Evolutionary conservation across 441 rosid species (phyloP).

Genomic region (Pelargonium fulgidum): DNA sequence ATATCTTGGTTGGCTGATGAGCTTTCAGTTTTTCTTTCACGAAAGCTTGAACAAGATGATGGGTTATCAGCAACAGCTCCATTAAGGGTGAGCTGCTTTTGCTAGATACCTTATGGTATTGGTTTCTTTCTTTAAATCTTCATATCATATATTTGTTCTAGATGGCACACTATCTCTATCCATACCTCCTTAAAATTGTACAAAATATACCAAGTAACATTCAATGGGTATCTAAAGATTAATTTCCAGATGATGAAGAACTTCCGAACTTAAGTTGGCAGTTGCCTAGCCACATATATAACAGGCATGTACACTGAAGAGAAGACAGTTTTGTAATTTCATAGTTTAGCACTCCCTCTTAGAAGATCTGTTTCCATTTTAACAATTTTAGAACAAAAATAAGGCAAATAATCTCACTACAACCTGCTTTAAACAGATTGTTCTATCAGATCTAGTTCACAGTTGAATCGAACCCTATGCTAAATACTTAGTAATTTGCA

Average conservation of each 20-base stretch:
- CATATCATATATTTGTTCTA: neutral
- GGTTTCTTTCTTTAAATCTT: slow-evolving; percentile 20
- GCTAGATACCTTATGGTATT: slow-evolving; percentile 8
- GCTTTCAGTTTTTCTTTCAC: slow-evolving; percentile 68
- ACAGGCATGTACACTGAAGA: neutral
- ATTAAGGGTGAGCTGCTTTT: slow-evolving; percentile 53
- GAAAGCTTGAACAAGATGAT: slow-evolving; percentile 70
- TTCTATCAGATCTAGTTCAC: no score
- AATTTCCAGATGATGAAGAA: no score
- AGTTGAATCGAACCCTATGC: no score
- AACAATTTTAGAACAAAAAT: neutral
- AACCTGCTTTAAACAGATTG: neutral
- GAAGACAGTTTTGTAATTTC: neutral
- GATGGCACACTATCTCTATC: neutral
- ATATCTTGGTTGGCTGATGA: slow-evolving; percentile 79
- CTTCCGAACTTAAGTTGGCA: neutral
- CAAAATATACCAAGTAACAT: no score
- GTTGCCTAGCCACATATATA: neutral
- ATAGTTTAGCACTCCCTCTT: neutral
- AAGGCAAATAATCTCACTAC: neutral
- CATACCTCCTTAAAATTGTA: neutral
- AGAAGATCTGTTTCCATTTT: neutral
- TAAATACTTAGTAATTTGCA: no score
- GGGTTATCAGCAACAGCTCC: slow-evolving; percentile 72
- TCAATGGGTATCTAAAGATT: no score